A percentile compares a stretch with the other conserved stretches of the same genome.
phyloP scores from a whole-genome alignment of 192 early-diverging fungal species.

The Pilobolus umbonatus region DNA sequence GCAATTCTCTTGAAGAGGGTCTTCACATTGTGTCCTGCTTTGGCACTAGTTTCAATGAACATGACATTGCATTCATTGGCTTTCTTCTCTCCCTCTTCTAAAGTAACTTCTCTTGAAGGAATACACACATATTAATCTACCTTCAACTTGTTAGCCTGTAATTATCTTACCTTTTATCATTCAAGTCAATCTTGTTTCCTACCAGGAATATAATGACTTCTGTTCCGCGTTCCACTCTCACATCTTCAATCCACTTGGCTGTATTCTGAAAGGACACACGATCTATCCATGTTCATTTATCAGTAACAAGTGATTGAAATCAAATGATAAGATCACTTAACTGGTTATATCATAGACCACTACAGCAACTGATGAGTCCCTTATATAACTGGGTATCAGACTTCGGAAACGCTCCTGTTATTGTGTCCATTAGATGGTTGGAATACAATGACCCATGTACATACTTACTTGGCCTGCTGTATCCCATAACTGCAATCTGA shows the following conservation, averaged over 20 bases:
- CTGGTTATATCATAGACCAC: constrained; percentile 98
- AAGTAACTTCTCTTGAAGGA: constrained; percentile 77
- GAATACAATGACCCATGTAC: background rate
- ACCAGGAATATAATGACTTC: constrained; percentile 98
- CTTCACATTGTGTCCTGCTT: constrained; percentile 97
- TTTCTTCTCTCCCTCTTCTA: constrained; percentile 97
- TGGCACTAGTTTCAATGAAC: constrained; percentile 99
- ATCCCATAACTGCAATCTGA: constrained; percentile 98
- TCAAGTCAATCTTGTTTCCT: constrained; percentile 98
- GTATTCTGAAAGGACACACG: constrained; percentile 96
- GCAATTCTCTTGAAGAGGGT: constrained; percentile 96
- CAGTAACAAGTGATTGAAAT: no score
- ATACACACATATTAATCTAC: background rate
- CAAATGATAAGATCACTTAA: constrained; percentile 35
- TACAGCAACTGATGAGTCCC: constrained; percentile 96
- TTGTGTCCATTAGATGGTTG: background rate
- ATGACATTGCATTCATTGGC: constrained; percentile 94
- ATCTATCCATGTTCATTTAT: no score
- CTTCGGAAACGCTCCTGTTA: constrained; percentile 91
- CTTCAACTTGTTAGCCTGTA: background rate
- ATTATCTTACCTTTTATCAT: constrained; percentile 75
- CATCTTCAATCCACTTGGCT: constrained; percentile 98
- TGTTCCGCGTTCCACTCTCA: constrained; percentile 94
- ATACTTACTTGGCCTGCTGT: constrained; percentile 85
- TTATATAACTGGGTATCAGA: constrained; percentile 96